Conservation (phyloP, 495 filamentous ascomycete species). For the Cetradonia linearis region DNA sequence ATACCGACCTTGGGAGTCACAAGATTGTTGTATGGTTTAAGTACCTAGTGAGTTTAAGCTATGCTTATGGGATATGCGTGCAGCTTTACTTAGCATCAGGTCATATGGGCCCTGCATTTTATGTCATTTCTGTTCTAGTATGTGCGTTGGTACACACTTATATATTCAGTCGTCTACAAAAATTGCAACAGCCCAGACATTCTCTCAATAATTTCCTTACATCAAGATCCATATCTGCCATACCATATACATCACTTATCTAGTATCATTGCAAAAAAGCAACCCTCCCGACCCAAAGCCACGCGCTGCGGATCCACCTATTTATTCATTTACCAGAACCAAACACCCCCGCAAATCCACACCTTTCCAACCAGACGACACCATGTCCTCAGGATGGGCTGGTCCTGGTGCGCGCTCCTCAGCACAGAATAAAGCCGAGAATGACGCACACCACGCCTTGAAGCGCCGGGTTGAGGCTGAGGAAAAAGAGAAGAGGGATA, state of each 20-base stretch:
- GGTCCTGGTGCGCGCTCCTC: conserved; percentile 11
- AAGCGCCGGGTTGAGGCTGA: conserved; percentile 37
- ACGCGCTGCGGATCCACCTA: background rate
- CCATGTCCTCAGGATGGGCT: conserved; percentile 15
- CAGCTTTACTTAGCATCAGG: background rate
- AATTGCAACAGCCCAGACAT: background rate
- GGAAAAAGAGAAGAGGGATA: conserved; percentile 29
- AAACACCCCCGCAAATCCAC: background rate
- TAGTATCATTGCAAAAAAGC: background rate
- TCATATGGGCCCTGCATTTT: too few relatives aligned
- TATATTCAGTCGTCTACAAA: background rate
- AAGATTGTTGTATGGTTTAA: conserved; percentile 3
- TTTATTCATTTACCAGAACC: background rate
- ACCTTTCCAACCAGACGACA: background rate
- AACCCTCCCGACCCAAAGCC: background rate
- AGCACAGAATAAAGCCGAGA: conserved; percentile 28
- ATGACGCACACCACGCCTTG: conserved; percentile 31
- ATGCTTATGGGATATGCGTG: background rate
- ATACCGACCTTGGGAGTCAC: conserved; percentile 1
- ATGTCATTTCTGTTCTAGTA: background rate
- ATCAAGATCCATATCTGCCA: background rate
- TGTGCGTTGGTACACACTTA: background rate
- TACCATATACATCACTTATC: background rate
- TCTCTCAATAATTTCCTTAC: background rate
- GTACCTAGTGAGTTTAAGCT: background rate